Conservation (phyloP, 2,329 filamentous ascomycete species). For the Cytospora paraplurivora region DNA sequence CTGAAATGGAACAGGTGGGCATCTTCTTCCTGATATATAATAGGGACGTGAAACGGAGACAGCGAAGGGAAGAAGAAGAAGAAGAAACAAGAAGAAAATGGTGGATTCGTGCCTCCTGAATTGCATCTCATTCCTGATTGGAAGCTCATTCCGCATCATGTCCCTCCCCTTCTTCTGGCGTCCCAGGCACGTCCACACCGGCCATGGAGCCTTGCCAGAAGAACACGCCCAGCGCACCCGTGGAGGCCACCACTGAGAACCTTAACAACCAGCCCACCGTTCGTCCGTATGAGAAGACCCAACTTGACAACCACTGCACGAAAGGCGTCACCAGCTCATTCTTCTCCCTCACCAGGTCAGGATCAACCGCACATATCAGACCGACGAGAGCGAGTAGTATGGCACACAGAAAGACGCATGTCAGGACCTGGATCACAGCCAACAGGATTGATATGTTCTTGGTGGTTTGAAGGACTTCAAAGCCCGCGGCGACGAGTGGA, state of each 20-base stretch:
- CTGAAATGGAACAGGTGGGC: too few relatives aligned
- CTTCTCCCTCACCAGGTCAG: constrained; percentile 18
- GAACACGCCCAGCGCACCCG: constrained; percentile 19
- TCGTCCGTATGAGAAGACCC: constrained; percentile 24
- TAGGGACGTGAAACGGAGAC: too few relatives aligned
- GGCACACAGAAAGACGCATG: constrained; percentile 20
- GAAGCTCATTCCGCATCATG: background rate
- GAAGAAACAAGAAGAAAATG: too few relatives aligned
- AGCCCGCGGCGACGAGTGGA: constrained; percentile 26
- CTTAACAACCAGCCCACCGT: constrained; percentile 20
- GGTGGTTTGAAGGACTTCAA: constrained; percentile 28
- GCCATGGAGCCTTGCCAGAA: constrained; percentile 24
- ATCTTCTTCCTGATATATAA: too few relatives aligned
- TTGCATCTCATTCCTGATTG: background rate
- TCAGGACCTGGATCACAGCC: constrained; percentile 26
- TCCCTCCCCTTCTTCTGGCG: constrained; percentile 8
- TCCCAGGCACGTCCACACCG: constrained; percentile 18
- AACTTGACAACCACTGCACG: constrained; percentile 25
- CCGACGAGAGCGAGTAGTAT: constrained; percentile 25
- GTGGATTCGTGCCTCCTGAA: background rate
- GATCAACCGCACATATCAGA: constrained; percentile 24
- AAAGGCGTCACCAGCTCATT: constrained; percentile 24
- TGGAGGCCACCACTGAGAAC: constrained; percentile 2
- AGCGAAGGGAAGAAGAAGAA: too few relatives aligned
- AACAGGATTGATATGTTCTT: constrained; percentile 29